Evolutionary conservation across 768 basidiomycete species (phyloP).

Genomic region (Xerocomellus dryophilus): DNA sequence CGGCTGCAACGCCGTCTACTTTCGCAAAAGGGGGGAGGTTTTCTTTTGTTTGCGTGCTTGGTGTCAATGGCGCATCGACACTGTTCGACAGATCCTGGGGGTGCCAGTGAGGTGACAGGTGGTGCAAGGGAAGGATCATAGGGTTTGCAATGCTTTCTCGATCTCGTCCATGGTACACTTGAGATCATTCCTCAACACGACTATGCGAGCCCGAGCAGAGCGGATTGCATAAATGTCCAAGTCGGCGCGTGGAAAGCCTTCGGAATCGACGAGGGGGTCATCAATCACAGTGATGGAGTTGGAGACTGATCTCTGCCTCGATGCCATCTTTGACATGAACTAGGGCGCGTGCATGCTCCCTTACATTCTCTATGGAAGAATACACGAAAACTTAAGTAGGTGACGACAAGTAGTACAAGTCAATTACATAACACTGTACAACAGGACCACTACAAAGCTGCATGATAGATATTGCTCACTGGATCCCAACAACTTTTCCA

Average conservation of each 20-base stretch:
- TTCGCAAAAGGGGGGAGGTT: slow-evolving; percentile 61
- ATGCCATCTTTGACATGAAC: slow-evolving; percentile 69
- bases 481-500: slow-evolving; percentile 50
- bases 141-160: slow-evolving; percentile 63
- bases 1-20: slow-evolving; percentile 76
- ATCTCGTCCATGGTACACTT: slow-evolving; percentile 62
- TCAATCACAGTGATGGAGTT: slow-evolving; percentile 56
- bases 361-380: slow-evolving; percentile 43
- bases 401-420: no score
- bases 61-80: slow-evolving; percentile 23
- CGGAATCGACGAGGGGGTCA: slow-evolving; percentile 78
- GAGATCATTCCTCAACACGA: slow-evolving; percentile 79
- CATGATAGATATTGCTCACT: neutral
- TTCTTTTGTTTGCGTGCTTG: slow-evolving; percentile 16
- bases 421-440: slow-evolving; percentile 12
- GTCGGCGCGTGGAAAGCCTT: slow-evolving; percentile 88
- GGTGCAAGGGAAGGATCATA: slow-evolving; percentile 46
- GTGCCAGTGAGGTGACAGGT: neutral
- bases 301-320: slow-evolving; percentile 65
- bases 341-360: slow-evolving; percentile 59
- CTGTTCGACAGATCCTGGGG: slow-evolving; percentile 23
- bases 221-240: slow-evolving; percentile 82
- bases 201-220: slow-evolving; percentile 70
- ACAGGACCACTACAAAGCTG: no score
- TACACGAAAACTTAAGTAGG: slow-evolving; percentile 32